These are phyloP conservation scores for Cryptococcus maquisensis DNA, from an alignment of 1,284 basidiomycete species.

Conservation along the genomic window DNA sequence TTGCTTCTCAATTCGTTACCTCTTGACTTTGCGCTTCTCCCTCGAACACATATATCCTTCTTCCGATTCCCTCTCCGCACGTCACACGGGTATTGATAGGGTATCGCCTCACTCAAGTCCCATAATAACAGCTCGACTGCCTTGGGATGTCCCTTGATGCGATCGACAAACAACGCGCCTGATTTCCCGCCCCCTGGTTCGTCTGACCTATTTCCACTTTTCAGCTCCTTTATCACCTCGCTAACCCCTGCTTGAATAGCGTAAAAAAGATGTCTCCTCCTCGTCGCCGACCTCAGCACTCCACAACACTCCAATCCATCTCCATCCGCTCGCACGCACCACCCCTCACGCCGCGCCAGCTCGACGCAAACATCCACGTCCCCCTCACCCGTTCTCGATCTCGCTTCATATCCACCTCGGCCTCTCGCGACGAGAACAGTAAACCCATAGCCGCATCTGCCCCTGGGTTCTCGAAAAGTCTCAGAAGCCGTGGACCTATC, in stretches of 20 bases:
- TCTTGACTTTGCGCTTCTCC: neutral
- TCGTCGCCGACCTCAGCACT: conserved; percentile 6
- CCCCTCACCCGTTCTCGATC: neutral
- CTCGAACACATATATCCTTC: neutral
- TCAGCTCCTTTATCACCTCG: neutral
- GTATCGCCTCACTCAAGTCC: neutral
- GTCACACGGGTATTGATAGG: too few relatives aligned
- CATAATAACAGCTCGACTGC: neutral
- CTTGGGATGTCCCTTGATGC: neutral
- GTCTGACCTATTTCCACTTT: neutral
- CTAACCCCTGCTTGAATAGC: neutral
- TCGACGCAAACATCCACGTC: neutral
- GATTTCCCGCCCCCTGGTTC: conserved; percentile 8
- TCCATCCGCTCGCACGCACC: conserved; percentile 3
- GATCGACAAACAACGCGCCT: conserved; percentile 11
- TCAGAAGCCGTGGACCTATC: conserved; percentile 12
- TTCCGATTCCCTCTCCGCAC: too few relatives aligned
- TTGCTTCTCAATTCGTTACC: neutral
- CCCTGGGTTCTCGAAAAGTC: conserved; percentile 4
- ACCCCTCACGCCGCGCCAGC: neutral
- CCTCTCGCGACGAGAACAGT: conserved; percentile 7
- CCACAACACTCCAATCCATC: conserved; percentile 6
- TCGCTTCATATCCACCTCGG: neutral
- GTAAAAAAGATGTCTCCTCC: conserved; percentile 10
- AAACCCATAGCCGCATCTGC: neutral